Conservation (phyloP, 176 grass and related monocot species). For the Cenchrus fungigraminus region DNA sequence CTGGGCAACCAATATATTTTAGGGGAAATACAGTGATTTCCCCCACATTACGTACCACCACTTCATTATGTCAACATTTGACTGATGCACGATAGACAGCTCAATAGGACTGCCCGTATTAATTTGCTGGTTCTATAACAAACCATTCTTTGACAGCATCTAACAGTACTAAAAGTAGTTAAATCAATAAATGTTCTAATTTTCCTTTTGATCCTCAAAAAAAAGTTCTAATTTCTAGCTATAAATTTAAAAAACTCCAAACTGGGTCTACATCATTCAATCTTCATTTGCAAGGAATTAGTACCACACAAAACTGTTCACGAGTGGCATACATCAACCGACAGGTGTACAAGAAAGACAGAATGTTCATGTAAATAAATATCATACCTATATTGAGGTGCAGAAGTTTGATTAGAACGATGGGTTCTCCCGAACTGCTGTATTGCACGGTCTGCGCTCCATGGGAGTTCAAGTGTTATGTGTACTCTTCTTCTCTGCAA, state of each 20-base stretch:
- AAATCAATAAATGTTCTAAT: constrained; percentile 21
- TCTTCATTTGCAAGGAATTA: constrained; percentile 32
- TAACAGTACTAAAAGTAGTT: not conserved
- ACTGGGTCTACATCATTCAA: constrained; percentile 24
- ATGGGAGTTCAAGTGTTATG: constrained; percentile 98
- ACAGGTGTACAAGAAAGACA: constrained; percentile 30
- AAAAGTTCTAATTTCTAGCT: not conserved
- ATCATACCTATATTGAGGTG: constrained; percentile 90
- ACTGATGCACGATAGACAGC: not conserved
- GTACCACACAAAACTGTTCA: constrained; percentile 26
- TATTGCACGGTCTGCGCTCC: constrained; percentile 98
- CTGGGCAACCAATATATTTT: not conserved
- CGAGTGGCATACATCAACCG: constrained; percentile 5
- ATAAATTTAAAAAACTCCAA: not conserved
- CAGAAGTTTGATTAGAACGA: constrained; percentile 99
- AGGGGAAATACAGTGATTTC: not conserved
- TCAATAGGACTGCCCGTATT: not conserved
- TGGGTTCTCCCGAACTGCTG: constrained; percentile 97
- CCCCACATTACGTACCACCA: not conserved
- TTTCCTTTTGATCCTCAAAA: no score
- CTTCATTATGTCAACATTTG: constrained; percentile 17
- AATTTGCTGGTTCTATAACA: not conserved
- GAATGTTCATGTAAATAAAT: constrained; percentile 11
- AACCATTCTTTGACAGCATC: not conserved
- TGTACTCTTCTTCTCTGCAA: constrained; percentile 93